A percentile compares a stretch with the other conserved stretches of the same genome.
These are phyloP conservation scores for Phytomonas sp. DNA, from an alignment of 208 protist genomes.

Conservation along the genomic window DNA sequence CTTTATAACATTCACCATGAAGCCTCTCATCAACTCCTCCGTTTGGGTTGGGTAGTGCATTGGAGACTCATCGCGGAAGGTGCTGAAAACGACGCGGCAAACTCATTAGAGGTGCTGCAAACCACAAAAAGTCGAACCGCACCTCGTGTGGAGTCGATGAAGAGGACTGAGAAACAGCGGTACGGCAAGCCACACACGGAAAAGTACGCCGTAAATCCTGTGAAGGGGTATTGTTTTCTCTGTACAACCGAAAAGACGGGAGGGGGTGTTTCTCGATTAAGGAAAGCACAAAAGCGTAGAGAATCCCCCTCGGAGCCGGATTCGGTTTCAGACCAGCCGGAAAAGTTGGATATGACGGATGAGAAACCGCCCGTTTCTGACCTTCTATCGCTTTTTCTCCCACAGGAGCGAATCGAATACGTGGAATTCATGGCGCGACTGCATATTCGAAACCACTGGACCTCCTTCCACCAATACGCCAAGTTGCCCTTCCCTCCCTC, in stretches of 20 bases:
- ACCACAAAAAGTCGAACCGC: background rate
- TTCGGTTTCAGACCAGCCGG: background rate
- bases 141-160: background rate
- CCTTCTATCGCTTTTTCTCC: background rate
- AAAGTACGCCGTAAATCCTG: background rate
- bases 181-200: background rate
- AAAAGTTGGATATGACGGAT: background rate
- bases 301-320: background rate
- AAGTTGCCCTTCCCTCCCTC: background rate
- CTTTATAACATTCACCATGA: background rate
- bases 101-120: background rate
- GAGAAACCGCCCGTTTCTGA: background rate
- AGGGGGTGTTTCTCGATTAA: background rate
- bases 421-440: background rate
- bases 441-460: background rate
- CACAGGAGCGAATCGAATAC: background rate
- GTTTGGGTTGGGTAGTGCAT: background rate
- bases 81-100: background rate
- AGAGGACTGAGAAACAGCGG: background rate
- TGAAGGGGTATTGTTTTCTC: background rate
- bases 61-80: background rate
- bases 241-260: background rate
- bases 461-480: background rate
- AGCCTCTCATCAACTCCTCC: background rate
- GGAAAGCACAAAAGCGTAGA: background rate